phyloP scores from a whole-genome alignment of 2,329 filamentous ascomycete species.

The Byssochlamys sp. region DNA sequence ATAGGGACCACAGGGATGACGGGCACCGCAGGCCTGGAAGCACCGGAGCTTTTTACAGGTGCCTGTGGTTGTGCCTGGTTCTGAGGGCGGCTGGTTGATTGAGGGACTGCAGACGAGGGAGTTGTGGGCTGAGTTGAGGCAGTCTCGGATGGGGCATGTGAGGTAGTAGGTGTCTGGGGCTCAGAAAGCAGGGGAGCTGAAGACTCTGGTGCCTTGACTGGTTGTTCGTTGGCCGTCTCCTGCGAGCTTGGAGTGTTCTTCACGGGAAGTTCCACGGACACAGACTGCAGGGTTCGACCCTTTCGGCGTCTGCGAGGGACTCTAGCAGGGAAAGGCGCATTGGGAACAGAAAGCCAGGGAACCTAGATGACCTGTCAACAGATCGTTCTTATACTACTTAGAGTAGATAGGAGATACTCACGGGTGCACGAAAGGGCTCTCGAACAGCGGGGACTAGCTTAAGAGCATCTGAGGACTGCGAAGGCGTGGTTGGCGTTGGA shows the following conservation, averaged over 20 bases:
- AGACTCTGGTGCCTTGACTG: conserved; percentile 11
- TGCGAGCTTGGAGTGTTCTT: conserved; percentile 27
- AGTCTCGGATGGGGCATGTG: conserved; percentile 48
- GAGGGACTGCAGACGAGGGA: conserved; percentile 43
- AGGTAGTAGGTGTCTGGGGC: conserved; percentile 49
- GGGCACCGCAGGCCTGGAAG: conserved; percentile 27
- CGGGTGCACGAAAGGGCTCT: conserved; percentile 43
- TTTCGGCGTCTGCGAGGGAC: conserved; percentile 39
- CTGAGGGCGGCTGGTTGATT: conserved; percentile 18
- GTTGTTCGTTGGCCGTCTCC: conserved; percentile 13
- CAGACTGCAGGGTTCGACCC: conserved; percentile 25
- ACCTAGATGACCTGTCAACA: conserved; percentile 30
- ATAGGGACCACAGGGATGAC: conserved; percentile 44
- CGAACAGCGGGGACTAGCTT: conserved; percentile 16
- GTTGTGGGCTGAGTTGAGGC: conserved; percentile 48
- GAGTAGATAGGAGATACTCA: conserved; percentile 18
- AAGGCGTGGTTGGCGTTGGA: conserved; percentile 26
- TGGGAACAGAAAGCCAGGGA: conserved; percentile 52
- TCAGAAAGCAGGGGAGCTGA: conserved; percentile 26
- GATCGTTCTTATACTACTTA: neutral
- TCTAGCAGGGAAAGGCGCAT: conserved; percentile 45
- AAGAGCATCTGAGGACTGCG: conserved; percentile 17
- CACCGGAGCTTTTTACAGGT: conserved; percentile 10
- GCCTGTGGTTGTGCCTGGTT: conserved; percentile 21
- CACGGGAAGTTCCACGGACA: conserved; percentile 43